phyloP scores from a whole-genome alignment of 164 flowering plant species.

The Echeveria elegans region DNA sequence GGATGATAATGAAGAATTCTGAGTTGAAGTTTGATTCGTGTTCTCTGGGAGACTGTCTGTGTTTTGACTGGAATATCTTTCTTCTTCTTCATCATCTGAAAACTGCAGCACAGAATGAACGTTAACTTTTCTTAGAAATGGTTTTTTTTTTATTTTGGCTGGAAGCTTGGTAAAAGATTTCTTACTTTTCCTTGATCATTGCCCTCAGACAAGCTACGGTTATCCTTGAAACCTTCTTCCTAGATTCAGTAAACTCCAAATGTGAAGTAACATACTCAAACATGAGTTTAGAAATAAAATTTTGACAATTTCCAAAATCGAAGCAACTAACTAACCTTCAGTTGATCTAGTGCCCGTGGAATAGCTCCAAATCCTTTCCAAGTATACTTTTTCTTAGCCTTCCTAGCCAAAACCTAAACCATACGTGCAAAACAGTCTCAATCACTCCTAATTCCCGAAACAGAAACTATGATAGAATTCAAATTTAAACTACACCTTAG shows the following conservation, averaged over 20 bases:
- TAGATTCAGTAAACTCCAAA: too few species aligned
- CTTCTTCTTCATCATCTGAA: conserved; percentile 58
- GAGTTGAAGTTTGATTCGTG: conserved; percentile 16
- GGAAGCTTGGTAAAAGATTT: background rate
- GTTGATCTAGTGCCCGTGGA: conserved; percentile 51
- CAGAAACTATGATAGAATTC: background rate
- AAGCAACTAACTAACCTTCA: conserved; percentile 48
- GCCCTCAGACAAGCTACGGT: conserved; percentile 1
- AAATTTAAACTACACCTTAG: background rate
- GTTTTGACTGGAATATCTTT: conserved; percentile 11
- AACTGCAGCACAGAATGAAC: conserved; percentile 19
- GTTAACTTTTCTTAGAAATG: background rate
- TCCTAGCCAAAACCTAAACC: conserved; percentile 66
- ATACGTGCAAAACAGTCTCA: background rate
- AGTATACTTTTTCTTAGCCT: conserved; percentile 70
- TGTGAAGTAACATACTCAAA: background rate
- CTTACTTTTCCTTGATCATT: conserved; percentile 5
- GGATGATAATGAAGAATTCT: conserved; percentile 24
- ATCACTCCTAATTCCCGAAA: background rate
- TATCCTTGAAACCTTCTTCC: conserved; percentile 1
- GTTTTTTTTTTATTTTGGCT: background rate
- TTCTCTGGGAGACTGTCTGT: conserved; percentile 35
- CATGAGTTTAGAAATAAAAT: too few species aligned
- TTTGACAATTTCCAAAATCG: background rate
- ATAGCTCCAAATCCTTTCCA: conserved; percentile 86